Evolutionary conservation across 768 basidiomycete species (phyloP).

Genomic region (Rhizopogon salebrosus): DNA sequence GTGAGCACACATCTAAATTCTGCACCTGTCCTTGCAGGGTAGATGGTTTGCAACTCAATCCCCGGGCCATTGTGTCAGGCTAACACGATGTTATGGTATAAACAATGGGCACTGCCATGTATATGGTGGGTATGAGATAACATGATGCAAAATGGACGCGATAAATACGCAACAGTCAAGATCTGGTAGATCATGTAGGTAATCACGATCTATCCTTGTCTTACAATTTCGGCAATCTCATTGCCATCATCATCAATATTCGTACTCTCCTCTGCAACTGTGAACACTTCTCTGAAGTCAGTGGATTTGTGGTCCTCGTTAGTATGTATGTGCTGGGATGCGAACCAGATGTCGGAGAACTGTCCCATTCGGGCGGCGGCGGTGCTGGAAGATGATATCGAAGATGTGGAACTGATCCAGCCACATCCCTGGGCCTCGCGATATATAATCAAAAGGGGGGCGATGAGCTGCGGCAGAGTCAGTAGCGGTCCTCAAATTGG

Average conservation of each 20-base stretch:
- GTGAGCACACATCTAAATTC: too few species aligned
- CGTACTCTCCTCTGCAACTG: neutral
- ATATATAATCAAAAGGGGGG: slow-evolving; percentile 33
- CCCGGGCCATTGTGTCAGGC: too few species aligned
- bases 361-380: slow-evolving; percentile 9
- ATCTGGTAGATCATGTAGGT: too few species aligned
- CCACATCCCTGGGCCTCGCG: slow-evolving; percentile 34
- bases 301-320: neutral
- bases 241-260: neutral
- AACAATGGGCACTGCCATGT: too few species aligned
- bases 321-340: slow-evolving; percentile 6
- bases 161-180: too few species aligned
- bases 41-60: too few species aligned
- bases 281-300: neutral
- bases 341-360: slow-evolving; percentile 21
- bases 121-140: too few species aligned
- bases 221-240: too few species aligned
- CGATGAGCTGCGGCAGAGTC: slow-evolving; percentile 24
- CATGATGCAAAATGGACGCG: too few species aligned
- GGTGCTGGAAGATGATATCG: slow-evolving; percentile 1
- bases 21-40: too few species aligned
- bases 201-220: too few species aligned
- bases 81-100: too few species aligned
- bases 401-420: slow-evolving; percentile 21
- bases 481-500: neutral